These are phyloP conservation scores for Colletotrichum horii DNA, from an alignment of 2,329 filamentous ascomycete species.

Conservation along the genomic window DNA sequence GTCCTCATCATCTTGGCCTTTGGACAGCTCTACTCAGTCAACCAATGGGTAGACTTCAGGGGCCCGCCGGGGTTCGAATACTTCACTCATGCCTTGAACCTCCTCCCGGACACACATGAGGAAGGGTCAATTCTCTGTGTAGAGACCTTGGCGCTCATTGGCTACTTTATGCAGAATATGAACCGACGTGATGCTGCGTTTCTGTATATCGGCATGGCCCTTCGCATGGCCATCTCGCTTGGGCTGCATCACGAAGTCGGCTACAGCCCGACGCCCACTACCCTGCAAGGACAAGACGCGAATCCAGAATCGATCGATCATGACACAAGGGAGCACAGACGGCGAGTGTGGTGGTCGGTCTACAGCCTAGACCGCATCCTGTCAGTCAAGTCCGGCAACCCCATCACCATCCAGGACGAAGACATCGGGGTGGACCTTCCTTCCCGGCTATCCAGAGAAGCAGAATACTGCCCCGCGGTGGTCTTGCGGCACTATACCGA, in stretches of 20 bases:
- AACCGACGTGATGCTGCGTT: conserved; percentile 61
- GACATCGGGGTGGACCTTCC: conserved; percentile 38
- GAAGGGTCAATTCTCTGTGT: conserved; percentile 59
- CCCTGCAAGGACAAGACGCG: not conserved
- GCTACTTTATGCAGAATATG: conserved; percentile 63
- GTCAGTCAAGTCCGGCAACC: conserved; percentile 36
- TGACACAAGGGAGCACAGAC: conserved; percentile 47
- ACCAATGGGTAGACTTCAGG: conserved; percentile 57
- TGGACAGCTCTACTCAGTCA: conserved; percentile 62
- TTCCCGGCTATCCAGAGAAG: conserved; percentile 29
- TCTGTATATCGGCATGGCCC: conserved; percentile 57
- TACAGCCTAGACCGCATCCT: conserved; percentile 38
- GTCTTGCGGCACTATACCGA: conserved; percentile 32
- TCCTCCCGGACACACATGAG: conserved; percentile 61
- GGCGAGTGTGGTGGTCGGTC: conserved; percentile 40
- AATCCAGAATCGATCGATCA: not conserved
- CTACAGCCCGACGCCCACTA: not conserved
- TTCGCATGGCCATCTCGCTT: conserved; percentile 62
- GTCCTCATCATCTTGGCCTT: conserved; percentile 58
- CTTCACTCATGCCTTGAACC: conserved; percentile 55
- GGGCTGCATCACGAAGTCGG: conserved; percentile 60
- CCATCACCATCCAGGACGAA: conserved; percentile 33
- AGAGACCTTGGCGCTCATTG: conserved; percentile 58
- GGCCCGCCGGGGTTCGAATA: conserved; percentile 61
- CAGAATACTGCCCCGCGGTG: conserved; percentile 32